Evolutionary conservation across 495 filamentous ascomycete species (phyloP).

Genomic region (Umbilicaria muhlenbergii): DNA sequence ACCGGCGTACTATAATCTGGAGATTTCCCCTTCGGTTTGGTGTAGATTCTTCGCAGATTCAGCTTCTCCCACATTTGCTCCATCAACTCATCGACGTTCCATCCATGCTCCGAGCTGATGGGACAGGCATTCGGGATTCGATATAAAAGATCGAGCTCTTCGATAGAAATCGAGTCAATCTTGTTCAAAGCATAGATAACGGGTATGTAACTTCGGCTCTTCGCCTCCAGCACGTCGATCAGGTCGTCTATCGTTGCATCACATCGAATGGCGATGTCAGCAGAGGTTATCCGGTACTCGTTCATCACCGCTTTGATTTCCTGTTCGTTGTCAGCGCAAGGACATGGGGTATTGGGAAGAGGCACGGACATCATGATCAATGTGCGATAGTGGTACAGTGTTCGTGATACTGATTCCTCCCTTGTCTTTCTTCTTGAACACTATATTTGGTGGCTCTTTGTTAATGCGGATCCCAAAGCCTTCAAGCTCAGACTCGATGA

Average conservation of each 20-base stretch:
- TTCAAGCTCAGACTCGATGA: slow-evolving; percentile 94
- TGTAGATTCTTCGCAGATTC: slow-evolving; percentile 82
- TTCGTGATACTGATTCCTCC: slow-evolving; percentile 88
- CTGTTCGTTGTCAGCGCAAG: slow-evolving; percentile 21
- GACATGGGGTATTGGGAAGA: not conserved
- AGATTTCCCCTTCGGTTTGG: slow-evolving; percentile 89
- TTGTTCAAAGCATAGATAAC: slow-evolving; percentile 98
- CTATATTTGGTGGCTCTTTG: slow-evolving; percentile 91
- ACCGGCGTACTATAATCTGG: slow-evolving; percentile 90
- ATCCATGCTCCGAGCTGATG: slow-evolving; percentile 94
- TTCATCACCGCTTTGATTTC: slow-evolving; percentile 96
- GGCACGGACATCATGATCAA: slow-evolving; percentile 58
- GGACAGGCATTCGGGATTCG: slow-evolving; percentile 92
- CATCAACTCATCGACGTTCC: slow-evolving; percentile 94
- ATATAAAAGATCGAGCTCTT: slow-evolving; percentile 91
- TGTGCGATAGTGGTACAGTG: slow-evolving; percentile 81
- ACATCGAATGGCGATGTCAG: slow-evolving; percentile 94
- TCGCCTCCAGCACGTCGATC: slow-evolving; percentile 92
- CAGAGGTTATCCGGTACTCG: slow-evolving; percentile 93
- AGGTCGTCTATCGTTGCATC: slow-evolving; percentile 86
- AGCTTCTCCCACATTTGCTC: slow-evolving; percentile 98
- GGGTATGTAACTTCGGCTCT: slow-evolving; percentile 88
- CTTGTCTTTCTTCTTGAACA: slow-evolving; percentile 99
- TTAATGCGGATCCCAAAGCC: slow-evolving; percentile 97
- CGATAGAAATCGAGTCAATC: slow-evolving; percentile 94